Conservation (phyloP, 2,329 filamentous ascomycete species). For the Stemphylium lycopersici region DNA sequence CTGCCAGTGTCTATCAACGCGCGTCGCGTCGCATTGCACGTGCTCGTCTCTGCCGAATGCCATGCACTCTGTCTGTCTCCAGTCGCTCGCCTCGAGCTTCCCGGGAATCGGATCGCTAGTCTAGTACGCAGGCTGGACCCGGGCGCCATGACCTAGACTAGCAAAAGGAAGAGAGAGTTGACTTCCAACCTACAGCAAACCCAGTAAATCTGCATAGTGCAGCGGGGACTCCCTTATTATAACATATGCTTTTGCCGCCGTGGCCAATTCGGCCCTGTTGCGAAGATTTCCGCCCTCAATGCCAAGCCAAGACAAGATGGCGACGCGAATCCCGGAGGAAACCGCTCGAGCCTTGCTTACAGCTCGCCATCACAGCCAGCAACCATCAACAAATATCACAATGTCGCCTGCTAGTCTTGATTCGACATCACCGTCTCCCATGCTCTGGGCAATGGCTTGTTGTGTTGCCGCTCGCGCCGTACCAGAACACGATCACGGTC, state of each 20-base stretch:
- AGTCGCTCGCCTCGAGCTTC: background rate
- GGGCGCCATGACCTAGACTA: constrained; percentile 2
- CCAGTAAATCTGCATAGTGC: background rate
- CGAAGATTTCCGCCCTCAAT: background rate
- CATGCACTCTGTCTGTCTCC: background rate
- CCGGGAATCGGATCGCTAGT: constrained; percentile 3
- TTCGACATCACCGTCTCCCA: background rate
- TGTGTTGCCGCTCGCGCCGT: background rate
- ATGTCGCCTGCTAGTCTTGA: background rate
- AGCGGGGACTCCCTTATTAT: background rate
- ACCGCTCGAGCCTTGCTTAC: background rate
- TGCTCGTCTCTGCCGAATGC: background rate
- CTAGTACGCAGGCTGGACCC: background rate
- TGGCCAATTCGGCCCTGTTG: too few species aligned
- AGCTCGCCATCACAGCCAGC: background rate
- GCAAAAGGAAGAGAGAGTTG: background rate
- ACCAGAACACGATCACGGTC: background rate
- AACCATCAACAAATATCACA: background rate
- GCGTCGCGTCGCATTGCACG: background rate
- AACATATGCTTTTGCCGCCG: too few species aligned
- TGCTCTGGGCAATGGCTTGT: background rate
- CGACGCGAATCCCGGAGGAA: background rate
- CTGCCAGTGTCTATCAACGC: background rate
- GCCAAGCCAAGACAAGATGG: background rate
- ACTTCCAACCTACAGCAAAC: background rate